Evolutionary conservation across 1,139 yeast genomes (phyloP).

Genomic region (Geotrichum cucujoidarum): DNA sequence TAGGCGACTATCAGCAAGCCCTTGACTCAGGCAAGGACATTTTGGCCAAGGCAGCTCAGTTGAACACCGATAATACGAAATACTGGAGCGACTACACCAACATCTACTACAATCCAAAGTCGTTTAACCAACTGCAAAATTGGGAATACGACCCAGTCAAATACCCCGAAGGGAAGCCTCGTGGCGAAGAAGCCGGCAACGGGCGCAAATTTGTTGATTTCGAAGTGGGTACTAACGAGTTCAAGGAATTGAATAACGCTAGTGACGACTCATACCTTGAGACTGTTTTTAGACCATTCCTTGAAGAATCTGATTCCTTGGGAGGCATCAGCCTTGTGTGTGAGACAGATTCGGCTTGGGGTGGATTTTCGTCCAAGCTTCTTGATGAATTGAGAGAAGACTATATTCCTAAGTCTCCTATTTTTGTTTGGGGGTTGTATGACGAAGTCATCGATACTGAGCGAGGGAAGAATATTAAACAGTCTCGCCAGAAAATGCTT

Average conservation of each 20-base stretch:
- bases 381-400: constrained; percentile 62
- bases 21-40: constrained; percentile 47
- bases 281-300: constrained; percentile 51
- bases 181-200: constrained; percentile 36
- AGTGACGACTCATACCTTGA: constrained; percentile 49
- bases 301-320: constrained; percentile 75
- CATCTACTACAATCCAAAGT: constrained; percentile 60
- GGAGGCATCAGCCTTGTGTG: constrained; percentile 65
- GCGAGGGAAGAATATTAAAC: constrained; percentile 12
- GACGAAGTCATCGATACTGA: constrained; percentile 22
- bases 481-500: constrained; percentile 28
- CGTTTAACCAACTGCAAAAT: constrained; percentile 48
- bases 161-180: constrained; percentile 41
- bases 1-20: constrained; percentile 57
- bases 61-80: constrained; percentile 44
- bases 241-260: constrained; percentile 33
- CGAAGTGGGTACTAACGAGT: constrained; percentile 49
- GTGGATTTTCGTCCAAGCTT: constrained; percentile 60
- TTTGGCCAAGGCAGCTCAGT: constrained; percentile 24
- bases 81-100: constrained; percentile 84
- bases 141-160: constrained; percentile 50
- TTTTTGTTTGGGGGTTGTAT: constrained; percentile 55
- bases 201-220: constrained; percentile 39
- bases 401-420: constrained; percentile 54
- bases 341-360: constrained; percentile 78